A percentile compares a stretch with the other conserved stretches of the same genome.
Conservation (phyloP, 163 green algal species). For the Scenedesmus sp. region DNA sequence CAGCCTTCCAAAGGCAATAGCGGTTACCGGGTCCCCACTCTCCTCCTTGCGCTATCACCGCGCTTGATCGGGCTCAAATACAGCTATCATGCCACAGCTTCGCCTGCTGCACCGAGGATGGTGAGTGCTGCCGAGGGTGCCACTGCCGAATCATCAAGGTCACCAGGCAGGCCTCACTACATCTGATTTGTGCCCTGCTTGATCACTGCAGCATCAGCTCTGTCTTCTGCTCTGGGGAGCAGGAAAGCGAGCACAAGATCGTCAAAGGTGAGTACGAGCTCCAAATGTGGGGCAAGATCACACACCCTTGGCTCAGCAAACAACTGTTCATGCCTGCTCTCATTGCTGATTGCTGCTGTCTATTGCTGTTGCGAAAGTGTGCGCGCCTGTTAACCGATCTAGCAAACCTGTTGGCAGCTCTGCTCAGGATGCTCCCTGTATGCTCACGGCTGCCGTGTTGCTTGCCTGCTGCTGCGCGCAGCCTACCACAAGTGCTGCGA, state of each 20-base stretch:
- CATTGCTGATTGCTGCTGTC: not conserved
- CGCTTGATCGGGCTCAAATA: not conserved
- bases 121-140: not conserved
- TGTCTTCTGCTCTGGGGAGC: not conserved
- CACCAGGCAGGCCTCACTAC: too few relatives aligned
- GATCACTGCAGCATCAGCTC: slow-evolving; percentile 25
- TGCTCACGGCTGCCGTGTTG: not conserved
- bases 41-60: not conserved
- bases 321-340: not conserved
- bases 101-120: slow-evolving; percentile 27
- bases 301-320: not conserved
- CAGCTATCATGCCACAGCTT: not conserved
- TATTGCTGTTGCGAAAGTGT: not conserved
- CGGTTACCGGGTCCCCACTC: not conserved
- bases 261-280: slow-evolving; percentile 14
- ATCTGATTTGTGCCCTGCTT: not conserved
- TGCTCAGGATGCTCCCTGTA: not conserved
- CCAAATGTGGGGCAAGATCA: not conserved
- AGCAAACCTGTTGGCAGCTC: too few relatives aligned
- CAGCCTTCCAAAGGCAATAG: not conserved
- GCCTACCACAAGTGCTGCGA: slow-evolving; percentile 37
- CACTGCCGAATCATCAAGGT: not conserved
- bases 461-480: not conserved
- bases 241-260: not conserved
- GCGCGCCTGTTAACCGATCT: too few relatives aligned